Conservation (phyloP, 257 asterid species). For the Solanum microdontum region DNA sequence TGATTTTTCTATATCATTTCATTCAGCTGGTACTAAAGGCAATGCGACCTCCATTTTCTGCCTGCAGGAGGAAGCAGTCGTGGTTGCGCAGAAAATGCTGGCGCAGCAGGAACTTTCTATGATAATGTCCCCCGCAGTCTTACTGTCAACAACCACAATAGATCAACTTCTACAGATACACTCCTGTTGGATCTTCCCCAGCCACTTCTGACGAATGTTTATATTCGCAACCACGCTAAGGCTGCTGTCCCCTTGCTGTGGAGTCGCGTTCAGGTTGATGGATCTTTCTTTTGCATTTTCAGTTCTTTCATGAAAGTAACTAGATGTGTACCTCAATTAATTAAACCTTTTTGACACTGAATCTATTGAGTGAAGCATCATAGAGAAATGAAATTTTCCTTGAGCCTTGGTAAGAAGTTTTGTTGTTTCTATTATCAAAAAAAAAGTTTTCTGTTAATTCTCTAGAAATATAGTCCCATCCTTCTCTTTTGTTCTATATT, state of each 20-base stretch:
- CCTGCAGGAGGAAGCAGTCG: conserved; percentile 87
- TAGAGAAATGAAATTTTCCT: background rate
- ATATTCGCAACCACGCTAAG: conserved; percentile 68
- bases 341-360: background rate
- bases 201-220: conserved; percentile 83
- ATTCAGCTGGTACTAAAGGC: conserved; percentile 1
- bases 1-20: background rate
- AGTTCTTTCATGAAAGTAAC: background rate
- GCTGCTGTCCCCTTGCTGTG: conserved; percentile 95
- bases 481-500: background rate
- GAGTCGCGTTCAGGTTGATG: conserved; percentile 95
- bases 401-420: background rate
- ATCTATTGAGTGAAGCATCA: background rate
- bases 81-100: conserved; percentile 91
- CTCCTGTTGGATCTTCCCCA: conserved; percentile 91
- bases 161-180: conserved; percentile 77
- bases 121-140: conserved; percentile 92
- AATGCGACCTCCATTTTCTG: conserved; percentile 9
- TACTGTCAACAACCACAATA: conserved; percentile 73
- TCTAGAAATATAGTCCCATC: background rate
- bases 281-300: background rate
- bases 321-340: background rate
- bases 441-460: background rate
- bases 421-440: background rate
- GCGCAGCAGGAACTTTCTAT: conserved; percentile 97